Evolutionary conservation across 257 asterid genomes (phyloP).

Genomic region (Gentiana macrophylla): DNA sequence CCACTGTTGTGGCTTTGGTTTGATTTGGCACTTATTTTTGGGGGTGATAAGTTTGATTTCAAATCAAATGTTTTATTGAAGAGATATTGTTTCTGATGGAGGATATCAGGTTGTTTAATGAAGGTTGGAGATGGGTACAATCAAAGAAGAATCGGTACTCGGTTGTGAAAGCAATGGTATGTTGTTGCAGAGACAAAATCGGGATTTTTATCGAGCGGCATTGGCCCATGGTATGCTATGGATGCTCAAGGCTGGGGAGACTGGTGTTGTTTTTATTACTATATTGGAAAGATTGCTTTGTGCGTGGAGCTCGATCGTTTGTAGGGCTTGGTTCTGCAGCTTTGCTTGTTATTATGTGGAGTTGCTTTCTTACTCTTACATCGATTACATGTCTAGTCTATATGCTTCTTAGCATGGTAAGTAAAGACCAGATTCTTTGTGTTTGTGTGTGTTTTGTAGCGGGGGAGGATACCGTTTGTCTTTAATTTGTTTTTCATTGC

Average conservation of each 20-base stretch:
- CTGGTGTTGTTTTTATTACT: slow-evolving; percentile 42
- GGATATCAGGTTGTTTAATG: slow-evolving; percentile 91
- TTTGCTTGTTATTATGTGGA: slow-evolving; percentile 88
- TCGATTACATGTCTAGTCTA: slow-evolving; percentile 83
- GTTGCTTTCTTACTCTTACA: slow-evolving; percentile 93
- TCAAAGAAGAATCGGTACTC: slow-evolving; percentile 66
- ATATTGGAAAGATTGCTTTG: slow-evolving; percentile 65
- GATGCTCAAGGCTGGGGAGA: slow-evolving; percentile 55
- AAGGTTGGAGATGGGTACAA: slow-evolving; percentile 86
- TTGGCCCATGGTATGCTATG: slow-evolving; percentile 92
- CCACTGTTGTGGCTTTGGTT: slow-evolving; percentile 15
- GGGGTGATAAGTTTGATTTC: slow-evolving; percentile 7
- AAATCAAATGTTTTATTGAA: neutral
- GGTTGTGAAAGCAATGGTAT: slow-evolving; percentile 35
- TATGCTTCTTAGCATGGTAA: slow-evolving; percentile 95
- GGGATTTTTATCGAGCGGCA: slow-evolving; percentile 70
- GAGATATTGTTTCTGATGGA: slow-evolving; percentile 45
- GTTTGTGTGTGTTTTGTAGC: neutral
- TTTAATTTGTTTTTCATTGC: no score
- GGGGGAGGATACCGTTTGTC: no score
- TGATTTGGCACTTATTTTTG: slow-evolving; percentile 8
- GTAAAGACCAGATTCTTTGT: slow-evolving; percentile 1
- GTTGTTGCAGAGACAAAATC: slow-evolving; percentile 63
- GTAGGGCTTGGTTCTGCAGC: slow-evolving; percentile 86
- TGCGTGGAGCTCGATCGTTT: slow-evolving; percentile 61